These are phyloP conservation scores for Allomyces arbusculus DNA, from an alignment of 192 early-diverging fungal genomes.

Conservation along the genomic window DNA sequence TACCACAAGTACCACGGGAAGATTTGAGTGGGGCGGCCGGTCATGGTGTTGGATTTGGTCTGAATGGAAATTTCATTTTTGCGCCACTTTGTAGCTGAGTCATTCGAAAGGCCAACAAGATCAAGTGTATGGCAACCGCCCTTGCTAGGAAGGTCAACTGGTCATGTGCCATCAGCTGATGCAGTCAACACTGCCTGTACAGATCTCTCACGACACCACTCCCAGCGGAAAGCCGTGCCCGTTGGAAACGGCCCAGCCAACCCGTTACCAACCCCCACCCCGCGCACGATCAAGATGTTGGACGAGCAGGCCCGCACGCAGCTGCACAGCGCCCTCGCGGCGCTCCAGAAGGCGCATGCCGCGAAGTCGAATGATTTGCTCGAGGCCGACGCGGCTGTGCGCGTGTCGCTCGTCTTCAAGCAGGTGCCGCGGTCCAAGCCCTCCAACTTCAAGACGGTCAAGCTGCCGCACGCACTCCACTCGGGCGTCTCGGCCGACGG, in stretches of 20 bases:
- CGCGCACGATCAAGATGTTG: neutral
- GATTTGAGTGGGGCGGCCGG: neutral
- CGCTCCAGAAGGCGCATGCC: neutral
- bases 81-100: no score
- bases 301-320: neutral
- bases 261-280: no score
- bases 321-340: neutral
- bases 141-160: no score
- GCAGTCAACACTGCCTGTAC: no score
- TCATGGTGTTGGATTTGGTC: neutral
- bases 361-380: neutral
- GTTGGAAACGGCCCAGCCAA: no score
- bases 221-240: no score
- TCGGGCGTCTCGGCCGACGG: neutral
- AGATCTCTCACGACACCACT: no score
- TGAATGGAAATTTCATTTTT: neutral
- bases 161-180: no score
- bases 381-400: neutral
- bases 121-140: no score
- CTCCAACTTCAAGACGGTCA: neutral
- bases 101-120: no score
- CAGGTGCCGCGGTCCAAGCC: neutral
- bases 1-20: neutral
- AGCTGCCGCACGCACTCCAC: neutral
- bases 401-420: neutral